These are phyloP conservation scores for Trichoderma reesei DNA, from an alignment of 495 filamentous ascomycete genomes.

Conservation along the genomic window DNA sequence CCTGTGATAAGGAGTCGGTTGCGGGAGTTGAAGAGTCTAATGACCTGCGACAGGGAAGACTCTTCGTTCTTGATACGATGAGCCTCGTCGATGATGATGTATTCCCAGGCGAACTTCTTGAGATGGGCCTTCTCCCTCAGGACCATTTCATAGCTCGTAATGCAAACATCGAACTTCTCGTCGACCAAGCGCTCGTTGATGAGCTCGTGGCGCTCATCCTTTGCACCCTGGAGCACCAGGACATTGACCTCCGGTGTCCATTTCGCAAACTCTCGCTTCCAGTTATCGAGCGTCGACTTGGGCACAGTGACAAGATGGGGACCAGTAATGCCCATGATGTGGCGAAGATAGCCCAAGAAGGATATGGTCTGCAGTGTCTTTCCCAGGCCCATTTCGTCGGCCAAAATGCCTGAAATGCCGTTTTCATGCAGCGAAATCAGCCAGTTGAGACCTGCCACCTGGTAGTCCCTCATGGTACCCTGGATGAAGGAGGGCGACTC, in stretches of 20 bases:
- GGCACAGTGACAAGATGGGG: conserved; percentile 93
- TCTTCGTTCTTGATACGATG: conserved; percentile 99
- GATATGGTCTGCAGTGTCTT: conserved; percentile 84
- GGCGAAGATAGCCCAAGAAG: conserved; percentile 92
- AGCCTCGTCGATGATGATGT: conserved; percentile 98
- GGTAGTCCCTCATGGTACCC: conserved; percentile 92
- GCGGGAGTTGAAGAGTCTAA: conserved; percentile 91
- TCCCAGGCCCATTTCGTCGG: conserved; percentile 94
- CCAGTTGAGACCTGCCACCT: conserved; percentile 92
- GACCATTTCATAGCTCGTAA: conserved; percentile 41
- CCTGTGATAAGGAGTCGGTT: conserved; percentile 95
- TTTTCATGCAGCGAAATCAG: conserved; percentile 98
- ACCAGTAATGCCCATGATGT: conserved; percentile 75
- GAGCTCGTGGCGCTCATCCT: conserved; percentile 80
- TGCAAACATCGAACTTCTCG: conserved; percentile 50
- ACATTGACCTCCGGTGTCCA: conserved; percentile 97
- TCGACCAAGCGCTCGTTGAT: conserved; percentile 86
- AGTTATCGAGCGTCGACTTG: conserved; percentile 97
- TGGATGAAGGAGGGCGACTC: conserved; percentile 85
- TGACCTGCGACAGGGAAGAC: conserved; percentile 92
- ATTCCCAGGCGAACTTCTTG: conserved; percentile 99
- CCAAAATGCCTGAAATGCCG: conserved; percentile 94
- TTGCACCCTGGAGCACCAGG: conserved; percentile 87
- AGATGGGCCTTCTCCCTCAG: conserved; percentile 89
- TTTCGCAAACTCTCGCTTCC: conserved; percentile 84